Evolutionary conservation across 805 yeast species (phyloP).

Genomic region (Hanseniaspora clermontiae): DNA sequence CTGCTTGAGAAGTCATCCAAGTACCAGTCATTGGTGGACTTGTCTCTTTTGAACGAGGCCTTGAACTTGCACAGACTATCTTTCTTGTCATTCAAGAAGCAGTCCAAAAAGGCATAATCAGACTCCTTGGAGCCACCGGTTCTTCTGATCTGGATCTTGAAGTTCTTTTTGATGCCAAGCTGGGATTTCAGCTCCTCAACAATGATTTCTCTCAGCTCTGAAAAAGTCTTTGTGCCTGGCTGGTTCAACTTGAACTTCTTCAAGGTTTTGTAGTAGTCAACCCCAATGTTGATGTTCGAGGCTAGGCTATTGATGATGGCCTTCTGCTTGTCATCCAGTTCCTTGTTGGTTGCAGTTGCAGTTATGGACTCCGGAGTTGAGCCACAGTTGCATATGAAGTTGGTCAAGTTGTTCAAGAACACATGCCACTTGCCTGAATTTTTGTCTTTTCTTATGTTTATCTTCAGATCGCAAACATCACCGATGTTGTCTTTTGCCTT

Average conservation of each 20-base stretch:
- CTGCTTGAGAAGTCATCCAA: constrained; percentile 2
- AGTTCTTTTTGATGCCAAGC: background rate
- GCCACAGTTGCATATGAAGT: constrained; percentile 7
- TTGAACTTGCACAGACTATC: constrained; percentile 9
- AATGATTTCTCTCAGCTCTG: constrained; percentile 2
- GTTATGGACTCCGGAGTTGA: background rate
- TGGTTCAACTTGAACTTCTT: constrained; percentile 5
- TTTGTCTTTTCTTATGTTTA: constrained; percentile 8
- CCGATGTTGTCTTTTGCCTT: constrained; percentile 3
- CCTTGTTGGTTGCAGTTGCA: background rate
- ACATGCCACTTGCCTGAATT: background rate
- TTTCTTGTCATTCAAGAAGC: constrained; percentile 9
- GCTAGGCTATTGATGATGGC: background rate
- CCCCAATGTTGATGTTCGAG: background rate
- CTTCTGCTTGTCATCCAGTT: background rate
- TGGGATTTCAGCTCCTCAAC: background rate
- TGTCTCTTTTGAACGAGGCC: constrained; percentile 8
- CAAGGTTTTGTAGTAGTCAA: constrained; percentile 4
- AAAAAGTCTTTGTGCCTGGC: constrained; percentile 7
- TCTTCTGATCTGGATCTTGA: constrained; percentile 12
- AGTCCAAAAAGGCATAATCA: constrained; percentile 11
- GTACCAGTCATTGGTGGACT: background rate
- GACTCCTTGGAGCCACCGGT: constrained; percentile 11
- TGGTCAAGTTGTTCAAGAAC: background rate
- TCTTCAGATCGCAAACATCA: constrained; percentile 4